Conservation (phyloP, 805 yeast species). For the Candida montana region DNA sequence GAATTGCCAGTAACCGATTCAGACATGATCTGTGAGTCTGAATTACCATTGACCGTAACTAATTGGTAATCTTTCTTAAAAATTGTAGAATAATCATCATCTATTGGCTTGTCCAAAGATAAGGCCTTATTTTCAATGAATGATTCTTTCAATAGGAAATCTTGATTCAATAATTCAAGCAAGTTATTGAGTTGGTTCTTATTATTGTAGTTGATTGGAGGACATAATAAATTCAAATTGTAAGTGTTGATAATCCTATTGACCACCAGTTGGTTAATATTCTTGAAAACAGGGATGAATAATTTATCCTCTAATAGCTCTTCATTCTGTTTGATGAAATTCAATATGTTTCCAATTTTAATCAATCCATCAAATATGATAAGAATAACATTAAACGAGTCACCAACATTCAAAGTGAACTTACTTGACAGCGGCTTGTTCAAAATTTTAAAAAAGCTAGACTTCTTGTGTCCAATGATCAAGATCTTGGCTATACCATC, state of each 20-base stretch:
- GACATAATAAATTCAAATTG: constrained; percentile 18
- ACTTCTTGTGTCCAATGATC: constrained; percentile 23
- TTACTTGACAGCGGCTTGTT: constrained; percentile 10
- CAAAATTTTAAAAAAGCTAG: constrained; percentile 16
- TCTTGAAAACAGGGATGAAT: constrained; percentile 23
- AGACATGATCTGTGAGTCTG: constrained; percentile 4
- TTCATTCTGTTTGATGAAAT: constrained; percentile 19
- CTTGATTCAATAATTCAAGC: constrained; percentile 18
- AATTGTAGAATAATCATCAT: neutral
- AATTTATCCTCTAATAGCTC: constrained; percentile 9
- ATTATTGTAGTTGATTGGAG: constrained; percentile 21
- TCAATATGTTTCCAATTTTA: constrained; percentile 26
- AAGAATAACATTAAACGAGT: constrained; percentile 16
- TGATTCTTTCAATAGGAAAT: constrained; percentile 11
- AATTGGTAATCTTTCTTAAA: constrained; percentile 6
- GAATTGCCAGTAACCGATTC: constrained; percentile 2
- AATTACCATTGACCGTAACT: constrained; percentile 2
- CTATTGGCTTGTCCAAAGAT: neutral
- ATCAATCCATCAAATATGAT: constrained; percentile 25
- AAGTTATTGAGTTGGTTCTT: constrained; percentile 16
- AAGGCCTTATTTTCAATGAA: neutral
- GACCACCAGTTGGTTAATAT: constrained; percentile 19
- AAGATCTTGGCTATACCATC: constrained; percentile 14
- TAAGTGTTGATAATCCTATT: constrained; percentile 17
- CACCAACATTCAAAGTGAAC: constrained; percentile 19